phyloP scores from a whole-genome alignment of 2,329 filamentous ascomycete genomes.

The Calonectria leucothoes region DNA sequence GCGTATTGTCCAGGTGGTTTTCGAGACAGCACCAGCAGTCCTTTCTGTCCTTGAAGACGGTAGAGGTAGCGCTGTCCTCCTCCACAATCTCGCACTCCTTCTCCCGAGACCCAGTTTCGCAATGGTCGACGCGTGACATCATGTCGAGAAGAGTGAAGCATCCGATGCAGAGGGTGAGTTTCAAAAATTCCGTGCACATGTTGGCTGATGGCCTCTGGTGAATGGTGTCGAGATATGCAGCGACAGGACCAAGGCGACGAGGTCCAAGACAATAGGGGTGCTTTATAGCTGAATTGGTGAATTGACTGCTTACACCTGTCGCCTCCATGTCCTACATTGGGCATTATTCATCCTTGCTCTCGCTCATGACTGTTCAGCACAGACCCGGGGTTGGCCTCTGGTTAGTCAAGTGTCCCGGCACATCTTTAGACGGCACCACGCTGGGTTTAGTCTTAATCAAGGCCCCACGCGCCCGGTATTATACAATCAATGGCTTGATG shows the following conservation, averaged over 20 bases:
- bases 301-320: neutral
- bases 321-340: neutral
- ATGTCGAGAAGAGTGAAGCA: constrained; percentile 1
- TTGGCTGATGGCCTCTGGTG: neutral
- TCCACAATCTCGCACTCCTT: neutral
- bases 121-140: neutral
- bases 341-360: neutral
- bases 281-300: neutral
- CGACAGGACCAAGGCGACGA: neutral
- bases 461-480: neutral
- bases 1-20: neutral
- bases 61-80: neutral
- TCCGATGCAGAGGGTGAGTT: neutral
- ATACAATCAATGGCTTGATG: neutral
- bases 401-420: neutral
- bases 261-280: too few species aligned
- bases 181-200: neutral
- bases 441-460: neutral
- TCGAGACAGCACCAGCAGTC: neutral
- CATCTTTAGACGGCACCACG: neutral
- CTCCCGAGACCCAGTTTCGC: neutral
- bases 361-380: neutral
- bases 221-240: neutral
- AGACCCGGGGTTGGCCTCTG: neutral
- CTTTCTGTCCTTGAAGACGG: neutral